phyloP scores from a whole-genome alignment of 2,329 filamentous ascomycete genomes.

The Nannizziopsis arthrosporioides region DNA sequence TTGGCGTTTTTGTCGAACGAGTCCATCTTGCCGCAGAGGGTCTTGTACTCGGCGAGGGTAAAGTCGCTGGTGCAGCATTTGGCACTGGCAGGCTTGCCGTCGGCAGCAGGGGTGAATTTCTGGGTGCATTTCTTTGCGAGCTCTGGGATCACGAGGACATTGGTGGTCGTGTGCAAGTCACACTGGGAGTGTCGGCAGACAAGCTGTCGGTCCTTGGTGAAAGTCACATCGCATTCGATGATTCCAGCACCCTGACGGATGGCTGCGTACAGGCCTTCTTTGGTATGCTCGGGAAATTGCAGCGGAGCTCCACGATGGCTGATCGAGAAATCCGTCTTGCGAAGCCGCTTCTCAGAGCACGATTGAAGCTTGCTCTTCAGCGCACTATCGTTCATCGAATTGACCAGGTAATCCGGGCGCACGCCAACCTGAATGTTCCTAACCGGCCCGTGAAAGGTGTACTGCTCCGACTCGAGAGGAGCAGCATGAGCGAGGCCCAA shows the following conservation, averaged over 20 bases:
- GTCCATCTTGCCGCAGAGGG: slow-evolving; percentile 61
- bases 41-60: slow-evolving; percentile 55
- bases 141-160: slow-evolving; percentile 51
- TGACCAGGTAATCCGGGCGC: slow-evolving; percentile 52
- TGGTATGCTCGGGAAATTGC: slow-evolving; percentile 53
- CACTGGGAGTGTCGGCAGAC: slow-evolving; percentile 58
- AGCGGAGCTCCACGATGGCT: slow-evolving; percentile 53
- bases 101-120: slow-evolving; percentile 48
- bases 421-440: slow-evolving; percentile 47
- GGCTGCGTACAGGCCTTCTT: slow-evolving; percentile 49
- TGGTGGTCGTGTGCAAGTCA: slow-evolving; percentile 57
- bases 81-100: slow-evolving; percentile 44
- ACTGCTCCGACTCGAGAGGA: background rate
- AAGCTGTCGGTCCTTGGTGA: slow-evolving; percentile 53
- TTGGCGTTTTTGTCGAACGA: slow-evolving; percentile 48
- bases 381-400: slow-evolving; percentile 49
- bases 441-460: slow-evolving; percentile 1
- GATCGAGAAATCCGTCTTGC: slow-evolving; percentile 46
- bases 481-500: slow-evolving; percentile 2
- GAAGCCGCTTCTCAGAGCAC: slow-evolving; percentile 46
- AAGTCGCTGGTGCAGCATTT: slow-evolving; percentile 63
- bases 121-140: slow-evolving; percentile 53
- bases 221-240: slow-evolving; percentile 56
- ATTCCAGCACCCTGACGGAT: slow-evolving; percentile 57
- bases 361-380: slow-evolving; percentile 49